phyloP scores from a whole-genome alignment of 768 basidiomycete species.

The Tulasnella sp. region DNA sequence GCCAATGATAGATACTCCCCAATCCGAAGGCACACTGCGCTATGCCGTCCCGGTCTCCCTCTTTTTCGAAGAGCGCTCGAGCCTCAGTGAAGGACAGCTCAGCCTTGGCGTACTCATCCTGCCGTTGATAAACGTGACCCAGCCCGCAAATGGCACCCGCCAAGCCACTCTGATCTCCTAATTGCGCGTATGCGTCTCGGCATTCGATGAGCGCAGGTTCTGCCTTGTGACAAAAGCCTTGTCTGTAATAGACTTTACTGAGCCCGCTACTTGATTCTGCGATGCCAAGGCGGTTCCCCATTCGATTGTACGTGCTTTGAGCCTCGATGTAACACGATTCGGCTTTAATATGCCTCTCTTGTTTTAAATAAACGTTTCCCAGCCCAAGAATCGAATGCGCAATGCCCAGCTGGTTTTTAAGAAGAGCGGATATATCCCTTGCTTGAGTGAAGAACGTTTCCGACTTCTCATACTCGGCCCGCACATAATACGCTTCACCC shows the following conservation, averaged over 20 bases:
- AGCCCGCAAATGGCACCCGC: neutral
- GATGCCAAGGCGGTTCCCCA: neutral
- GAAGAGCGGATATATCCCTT: neutral
- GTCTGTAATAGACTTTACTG: neutral
- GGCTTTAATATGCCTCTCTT: neutral
- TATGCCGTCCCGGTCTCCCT: neutral
- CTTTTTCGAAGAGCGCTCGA: neutral
- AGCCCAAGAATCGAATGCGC: neutral
- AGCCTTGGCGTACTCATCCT: neutral
- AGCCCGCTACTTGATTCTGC: neutral
- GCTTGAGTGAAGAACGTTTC: neutral
- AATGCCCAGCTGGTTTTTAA: neutral
- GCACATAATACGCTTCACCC: neutral
- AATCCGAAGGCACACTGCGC: neutral
- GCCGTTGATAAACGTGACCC: neutral
- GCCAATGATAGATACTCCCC: neutral
- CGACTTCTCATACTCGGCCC: neutral
- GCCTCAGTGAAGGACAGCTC: neutral
- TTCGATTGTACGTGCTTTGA: neutral
- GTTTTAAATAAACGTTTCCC: too few relatives aligned
- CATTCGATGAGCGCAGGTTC: neutral
- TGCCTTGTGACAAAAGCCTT: neutral
- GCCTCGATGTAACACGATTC: neutral
- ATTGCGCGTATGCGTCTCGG: neutral
- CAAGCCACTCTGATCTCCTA: neutral